A percentile compares a stretch with the other conserved stretches of the same genome.
Evolutionary conservation across 2,329 filamentous ascomycete species (phyloP).

Genomic region (Celoporthe dispersa): DNA sequence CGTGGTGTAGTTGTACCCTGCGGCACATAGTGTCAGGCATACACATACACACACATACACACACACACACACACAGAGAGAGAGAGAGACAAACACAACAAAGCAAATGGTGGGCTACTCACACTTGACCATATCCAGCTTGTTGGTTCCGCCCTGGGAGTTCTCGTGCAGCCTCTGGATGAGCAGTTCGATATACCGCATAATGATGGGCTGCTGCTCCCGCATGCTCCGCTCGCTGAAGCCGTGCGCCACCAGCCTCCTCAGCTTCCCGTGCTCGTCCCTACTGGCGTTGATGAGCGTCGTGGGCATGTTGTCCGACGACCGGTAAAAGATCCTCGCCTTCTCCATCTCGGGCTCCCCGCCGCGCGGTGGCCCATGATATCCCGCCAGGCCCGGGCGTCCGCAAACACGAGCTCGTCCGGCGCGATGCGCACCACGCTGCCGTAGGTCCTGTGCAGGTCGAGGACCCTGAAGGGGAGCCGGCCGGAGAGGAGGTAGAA

Average conservation of each 20-base stretch:
- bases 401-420: constrained; percentile 46
- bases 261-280: constrained; percentile 24
- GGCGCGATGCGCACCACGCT: constrained; percentile 48
- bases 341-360: constrained; percentile 17
- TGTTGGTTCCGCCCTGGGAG: constrained; percentile 2
- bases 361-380: constrained; percentile 35
- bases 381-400: constrained; percentile 41
- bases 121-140: constrained; percentile 20
- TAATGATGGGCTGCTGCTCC: constrained; percentile 27
- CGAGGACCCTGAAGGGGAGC: constrained; percentile 23
- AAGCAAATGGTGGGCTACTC: background rate
- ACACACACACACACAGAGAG: constrained; percentile 11
- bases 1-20: constrained; percentile 28
- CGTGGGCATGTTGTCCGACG: background rate
- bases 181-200: constrained; percentile 22
- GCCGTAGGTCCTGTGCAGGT: constrained; percentile 43
- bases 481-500: constrained; percentile 18
- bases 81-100: background rate
- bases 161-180: constrained; percentile 14
- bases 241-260: constrained; percentile 23
- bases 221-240: constrained; percentile 26
- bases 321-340: constrained; percentile 11
- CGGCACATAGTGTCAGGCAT: background rate
- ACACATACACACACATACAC: constrained; percentile 14
- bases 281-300: constrained; percentile 15